Base-by-base conservation (phyloP, 2,329 filamentous ascomycete species). In the Lecanicillium sp. region DNA sequence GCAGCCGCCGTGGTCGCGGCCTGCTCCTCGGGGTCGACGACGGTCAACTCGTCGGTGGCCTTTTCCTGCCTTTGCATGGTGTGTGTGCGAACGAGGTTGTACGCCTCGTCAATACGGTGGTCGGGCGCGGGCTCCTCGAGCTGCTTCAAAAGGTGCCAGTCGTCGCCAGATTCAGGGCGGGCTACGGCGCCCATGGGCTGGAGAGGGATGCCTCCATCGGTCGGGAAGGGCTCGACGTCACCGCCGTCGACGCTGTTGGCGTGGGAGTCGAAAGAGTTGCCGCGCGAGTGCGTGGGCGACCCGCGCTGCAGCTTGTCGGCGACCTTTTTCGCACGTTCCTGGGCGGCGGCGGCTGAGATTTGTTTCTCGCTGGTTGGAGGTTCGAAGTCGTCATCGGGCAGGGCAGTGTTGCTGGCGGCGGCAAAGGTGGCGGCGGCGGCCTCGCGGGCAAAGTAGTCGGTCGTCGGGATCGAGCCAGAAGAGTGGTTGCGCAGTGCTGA, bases 41-140 rank as follows among this genome's bases (percentile, higher is more conserved):
- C 58, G 55, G 27, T 58, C 57, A 3, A 12, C 7, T 41, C 38
- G 38, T 48, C 39, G 20, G n/a, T 39, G 19, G 30, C 41, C 23
- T 44, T 44, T 26, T 40, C 44, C 32, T 32, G 38, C 32, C 33
- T 49, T n/a, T 40, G 47, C 40, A 32, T 43, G 26, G 68, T 68
- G 53, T 74, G 70, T n/a, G 69, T 60, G 49, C 64, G 63, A 17
- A 73, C 70, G 12, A 74, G 63, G 26, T 70, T 62, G 49, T 65
- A 69, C 0, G 69, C 70, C 45, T 70, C 69, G 0, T 62, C 60
- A 23, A 61, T 65, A 40, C 56, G 50, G 14, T 58, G 55, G 32
- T 62, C 55, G 9, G 59, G 51, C 3, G 24, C 40, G 12, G 30
- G 35, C 19, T 38, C 43, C 20, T 58, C 39, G 32, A 45, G n/a